Percentiles rank a stretch among this genome's conserved stretches.
Evolutionary conservation across 495 filamentous ascomycete genomes (phyloP).

Genomic region (Tuber calosporum): DNA sequence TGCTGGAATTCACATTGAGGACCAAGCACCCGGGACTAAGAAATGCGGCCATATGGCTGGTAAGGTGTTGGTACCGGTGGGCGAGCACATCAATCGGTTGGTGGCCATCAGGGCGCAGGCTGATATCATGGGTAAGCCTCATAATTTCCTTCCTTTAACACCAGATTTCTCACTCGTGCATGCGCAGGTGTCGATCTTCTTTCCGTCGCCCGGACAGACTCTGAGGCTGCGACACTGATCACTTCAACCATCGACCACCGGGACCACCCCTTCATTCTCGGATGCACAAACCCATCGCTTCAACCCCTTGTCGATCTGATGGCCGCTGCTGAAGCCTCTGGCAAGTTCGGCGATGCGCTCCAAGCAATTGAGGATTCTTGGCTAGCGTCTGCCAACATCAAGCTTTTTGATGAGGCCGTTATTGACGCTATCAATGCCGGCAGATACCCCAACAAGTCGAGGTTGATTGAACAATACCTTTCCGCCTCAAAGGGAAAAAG

Average conservation of each 20-base stretch:
- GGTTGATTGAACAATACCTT: constrained; percentile 59
- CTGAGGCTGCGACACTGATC: constrained; percentile 94
- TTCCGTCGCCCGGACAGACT: constrained; percentile 88
- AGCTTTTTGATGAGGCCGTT: constrained; percentile 86
- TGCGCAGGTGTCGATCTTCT: constrained; percentile 66
- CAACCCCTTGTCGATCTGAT: constrained; percentile 86
- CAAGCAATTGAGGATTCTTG: constrained; percentile 91
- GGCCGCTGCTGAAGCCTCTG: constrained; percentile 71
- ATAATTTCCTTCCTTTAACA: not conserved
- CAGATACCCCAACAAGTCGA: constrained; percentile 58
- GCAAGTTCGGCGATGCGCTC: constrained; percentile 72
- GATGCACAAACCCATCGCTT: constrained; percentile 75
- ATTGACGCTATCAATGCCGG: constrained; percentile 65
- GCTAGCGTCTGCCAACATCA: constrained; percentile 72
- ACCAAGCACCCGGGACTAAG: constrained; percentile 97
- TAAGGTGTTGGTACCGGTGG: constrained; percentile 94
- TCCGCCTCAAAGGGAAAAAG: constrained; percentile 67
- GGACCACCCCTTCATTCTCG: constrained; percentile 89
- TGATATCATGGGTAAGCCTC: constrained; percentile 81
- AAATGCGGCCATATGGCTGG: constrained; percentile 99
- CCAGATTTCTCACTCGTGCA: constrained; percentile 6
- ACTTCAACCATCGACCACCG: constrained; percentile 91
- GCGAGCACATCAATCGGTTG: constrained; percentile 95
- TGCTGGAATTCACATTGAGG: constrained; percentile 96
- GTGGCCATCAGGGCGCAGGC: constrained; percentile 96